Conservation (phyloP, 225 moss, liverwort and hornwort species). For the Neckera pumila region DNA sequence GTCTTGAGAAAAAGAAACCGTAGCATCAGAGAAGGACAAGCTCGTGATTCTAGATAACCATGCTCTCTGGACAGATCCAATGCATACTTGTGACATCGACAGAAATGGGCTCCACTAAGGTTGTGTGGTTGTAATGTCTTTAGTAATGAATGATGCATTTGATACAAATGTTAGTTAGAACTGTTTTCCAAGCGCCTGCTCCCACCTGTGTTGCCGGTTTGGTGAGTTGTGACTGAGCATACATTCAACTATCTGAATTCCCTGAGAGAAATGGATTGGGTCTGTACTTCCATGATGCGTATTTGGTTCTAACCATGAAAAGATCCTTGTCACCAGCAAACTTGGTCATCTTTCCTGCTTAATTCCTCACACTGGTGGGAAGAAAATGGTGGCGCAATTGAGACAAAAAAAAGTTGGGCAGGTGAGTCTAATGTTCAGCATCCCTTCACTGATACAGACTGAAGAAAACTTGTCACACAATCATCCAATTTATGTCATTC, state of each 20-base stretch:
- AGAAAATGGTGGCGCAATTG: background rate
- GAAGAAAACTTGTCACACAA: no score
- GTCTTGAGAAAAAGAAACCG: background rate
- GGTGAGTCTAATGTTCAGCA: background rate
- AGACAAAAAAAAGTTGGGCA: background rate
- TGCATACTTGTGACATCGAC: background rate
- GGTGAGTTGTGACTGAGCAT: background rate
- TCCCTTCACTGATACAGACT: background rate
- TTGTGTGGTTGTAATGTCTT: no score
- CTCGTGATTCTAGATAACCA: background rate
- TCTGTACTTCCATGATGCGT: background rate
- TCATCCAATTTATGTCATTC: background rate
- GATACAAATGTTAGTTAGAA: background rate
- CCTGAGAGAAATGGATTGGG: background rate
- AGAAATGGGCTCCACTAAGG: background rate
- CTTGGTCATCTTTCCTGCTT: background rate
- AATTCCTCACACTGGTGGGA: background rate
- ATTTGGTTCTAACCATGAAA: background rate
- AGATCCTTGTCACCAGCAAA: background rate
- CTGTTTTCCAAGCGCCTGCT: background rate
- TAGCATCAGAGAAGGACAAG: background rate
- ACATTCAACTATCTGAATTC: no score
- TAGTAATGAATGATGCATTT: background rate
- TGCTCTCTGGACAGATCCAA: background rate
- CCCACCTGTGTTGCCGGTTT: background rate